These are phyloP conservation scores for Leptographium wingfieldii DNA, from an alignment of 2,329 filamentous ascomycete species.

Conservation along the genomic window DNA sequence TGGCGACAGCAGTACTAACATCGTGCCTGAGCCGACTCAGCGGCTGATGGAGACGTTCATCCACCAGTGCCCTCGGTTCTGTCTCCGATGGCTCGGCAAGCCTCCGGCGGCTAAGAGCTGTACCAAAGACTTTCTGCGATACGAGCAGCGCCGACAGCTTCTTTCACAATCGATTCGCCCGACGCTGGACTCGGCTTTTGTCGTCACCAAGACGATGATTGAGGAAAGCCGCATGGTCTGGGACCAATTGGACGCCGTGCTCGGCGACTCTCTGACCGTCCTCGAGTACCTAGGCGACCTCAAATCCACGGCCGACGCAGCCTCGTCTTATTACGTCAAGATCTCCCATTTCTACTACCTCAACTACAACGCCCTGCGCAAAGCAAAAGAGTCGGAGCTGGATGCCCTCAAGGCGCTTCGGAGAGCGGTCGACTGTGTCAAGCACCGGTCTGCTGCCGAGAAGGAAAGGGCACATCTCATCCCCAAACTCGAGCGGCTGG, in stretches of 20 bases:
- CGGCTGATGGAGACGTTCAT: constrained; percentile 42
- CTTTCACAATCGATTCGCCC: constrained; percentile 39
- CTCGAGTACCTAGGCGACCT: constrained; percentile 37
- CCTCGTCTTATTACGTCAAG: constrained; percentile 41
- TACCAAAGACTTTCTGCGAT: constrained; percentile 46
- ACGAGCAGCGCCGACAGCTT: constrained; percentile 45
- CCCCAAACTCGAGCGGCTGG: constrained; percentile 54
- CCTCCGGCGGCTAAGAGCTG: constrained; percentile 35
- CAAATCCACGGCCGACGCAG: constrained; percentile 16
- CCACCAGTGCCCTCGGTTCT: constrained; percentile 46
- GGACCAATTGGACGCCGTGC: constrained; percentile 41
- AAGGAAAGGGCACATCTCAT: constrained; percentile 46
- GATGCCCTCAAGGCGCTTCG: constrained; percentile 44
- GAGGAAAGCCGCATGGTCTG: constrained; percentile 35
- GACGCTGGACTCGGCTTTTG: constrained; percentile 47
- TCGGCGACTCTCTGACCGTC: constrained; percentile 43
- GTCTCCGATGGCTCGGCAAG: constrained; percentile 49
- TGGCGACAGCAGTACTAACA: background rate
- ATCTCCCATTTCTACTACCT: constrained; percentile 62
- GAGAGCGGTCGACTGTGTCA: constrained; percentile 51
- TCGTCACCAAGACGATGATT: constrained; percentile 40
- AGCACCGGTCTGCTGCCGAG: constrained; percentile 38
- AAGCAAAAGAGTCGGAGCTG: constrained; percentile 21
- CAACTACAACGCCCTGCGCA: constrained; percentile 40
- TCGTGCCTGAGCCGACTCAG: constrained; percentile 12